A percentile compares a stretch with the other conserved stretches of the same genome.
phyloP scores from a whole-genome alignment of 2,329 filamentous ascomycete genomes.

The Fusarium sp. region DNA sequence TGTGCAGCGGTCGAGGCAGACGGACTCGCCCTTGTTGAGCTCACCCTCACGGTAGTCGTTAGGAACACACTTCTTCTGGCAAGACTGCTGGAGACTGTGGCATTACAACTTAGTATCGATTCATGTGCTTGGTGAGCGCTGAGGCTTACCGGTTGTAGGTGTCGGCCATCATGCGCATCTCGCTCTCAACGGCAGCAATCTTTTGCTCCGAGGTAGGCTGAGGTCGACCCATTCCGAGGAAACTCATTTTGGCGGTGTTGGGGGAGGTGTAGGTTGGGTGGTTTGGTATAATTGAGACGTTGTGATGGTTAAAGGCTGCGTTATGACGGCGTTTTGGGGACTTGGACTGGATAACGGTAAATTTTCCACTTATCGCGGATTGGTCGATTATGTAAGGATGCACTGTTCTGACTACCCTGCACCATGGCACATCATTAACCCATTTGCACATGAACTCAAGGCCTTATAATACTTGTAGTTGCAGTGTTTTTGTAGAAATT shows the following conservation, averaged over 20 bases:
- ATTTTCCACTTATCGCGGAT: constrained; percentile 38
- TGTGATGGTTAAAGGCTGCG: constrained; percentile 11
- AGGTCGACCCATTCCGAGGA: constrained; percentile 64
- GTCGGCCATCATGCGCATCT: constrained; percentile 96
- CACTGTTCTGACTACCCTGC: constrained; percentile 28
- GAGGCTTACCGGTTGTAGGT: constrained; percentile 90
- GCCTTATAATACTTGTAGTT: background rate
- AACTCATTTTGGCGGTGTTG: constrained; percentile 50
- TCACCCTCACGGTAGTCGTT: constrained; percentile 93
- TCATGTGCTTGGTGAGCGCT: background rate
- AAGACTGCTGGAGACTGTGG: constrained; percentile 83
- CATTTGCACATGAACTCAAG: background rate
- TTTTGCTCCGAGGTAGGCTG: constrained; percentile 96
- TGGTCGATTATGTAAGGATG: constrained; percentile 37
- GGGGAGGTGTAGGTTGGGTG: background rate
- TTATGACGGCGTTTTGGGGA: constrained; percentile 16
- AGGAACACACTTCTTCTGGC: constrained; percentile 93
- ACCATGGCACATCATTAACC: background rate
- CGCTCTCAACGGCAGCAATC: constrained; percentile 93
- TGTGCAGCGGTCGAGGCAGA: constrained; percentile 97
- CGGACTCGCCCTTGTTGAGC: constrained; percentile 98
- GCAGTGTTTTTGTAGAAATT: too few relatives aligned
- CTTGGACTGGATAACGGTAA: constrained; percentile 27
- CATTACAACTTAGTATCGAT: background rate
- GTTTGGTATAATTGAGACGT: background rate